Conservation (phyloP, 257 asterid genomes). For the Nicotiana knightiana region DNA sequence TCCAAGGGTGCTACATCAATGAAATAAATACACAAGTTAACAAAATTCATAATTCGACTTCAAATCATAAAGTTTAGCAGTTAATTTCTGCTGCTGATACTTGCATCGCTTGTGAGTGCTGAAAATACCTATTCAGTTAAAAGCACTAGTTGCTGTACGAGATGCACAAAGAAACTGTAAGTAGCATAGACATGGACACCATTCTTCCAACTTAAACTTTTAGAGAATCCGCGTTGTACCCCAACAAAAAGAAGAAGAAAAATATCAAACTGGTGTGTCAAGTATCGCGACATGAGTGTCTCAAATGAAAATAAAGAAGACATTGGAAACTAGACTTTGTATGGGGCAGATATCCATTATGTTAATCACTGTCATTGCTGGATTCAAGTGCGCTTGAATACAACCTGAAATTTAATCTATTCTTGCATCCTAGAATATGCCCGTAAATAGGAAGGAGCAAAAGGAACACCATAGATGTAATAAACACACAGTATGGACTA, state of each 20-base stretch:
- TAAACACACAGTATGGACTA: neutral
- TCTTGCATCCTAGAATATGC: neutral
- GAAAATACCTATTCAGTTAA: neutral
- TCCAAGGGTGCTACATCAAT: slow-evolving; percentile 90
- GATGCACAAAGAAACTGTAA: neutral
- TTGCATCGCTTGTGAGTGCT: neutral
- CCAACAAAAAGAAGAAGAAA: too few species aligned
- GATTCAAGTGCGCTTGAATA: neutral
- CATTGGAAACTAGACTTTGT: neutral
- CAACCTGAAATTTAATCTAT: neutral
- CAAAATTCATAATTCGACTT: slow-evolving; percentile 5
- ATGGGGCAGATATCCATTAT: neutral
- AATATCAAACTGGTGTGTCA: neutral
- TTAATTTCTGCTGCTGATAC: neutral
- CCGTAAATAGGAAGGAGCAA: neutral
- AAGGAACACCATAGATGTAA: too few species aligned
- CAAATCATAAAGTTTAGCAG: neutral
- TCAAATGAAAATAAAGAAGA: neutral
- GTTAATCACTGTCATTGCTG: neutral
- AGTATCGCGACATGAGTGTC: neutral
- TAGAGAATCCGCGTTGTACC: too few species aligned
- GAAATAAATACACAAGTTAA: slow-evolving; percentile 10
- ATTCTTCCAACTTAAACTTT: too few species aligned
- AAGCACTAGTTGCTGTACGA: neutral
- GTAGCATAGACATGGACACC: neutral